These are phyloP conservation scores for Rhodotorula sp. DNA, from an alignment of 1,284 basidiomycete genomes.

Conservation along the genomic window DNA sequence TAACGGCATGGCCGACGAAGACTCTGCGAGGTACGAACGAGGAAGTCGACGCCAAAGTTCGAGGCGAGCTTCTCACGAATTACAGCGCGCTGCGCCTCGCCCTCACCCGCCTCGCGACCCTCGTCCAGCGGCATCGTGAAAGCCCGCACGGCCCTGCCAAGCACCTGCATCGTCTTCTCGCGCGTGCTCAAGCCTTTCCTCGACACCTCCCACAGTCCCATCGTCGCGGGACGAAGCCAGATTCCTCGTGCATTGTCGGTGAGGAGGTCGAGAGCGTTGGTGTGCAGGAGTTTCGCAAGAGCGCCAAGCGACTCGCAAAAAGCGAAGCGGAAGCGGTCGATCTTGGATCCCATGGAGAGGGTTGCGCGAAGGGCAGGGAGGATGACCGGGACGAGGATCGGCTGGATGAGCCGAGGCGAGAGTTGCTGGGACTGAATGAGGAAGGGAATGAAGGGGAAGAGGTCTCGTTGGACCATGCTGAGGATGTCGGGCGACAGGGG, in stretches of 20 bases:
- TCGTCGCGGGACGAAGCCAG: constrained; percentile 16
- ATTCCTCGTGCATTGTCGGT: background rate
- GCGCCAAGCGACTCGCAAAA: constrained; percentile 22
- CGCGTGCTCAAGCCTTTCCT: constrained; percentile 22
- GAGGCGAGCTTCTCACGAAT: background rate
- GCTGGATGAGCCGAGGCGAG: background rate
- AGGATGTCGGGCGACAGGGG: constrained; percentile 2
- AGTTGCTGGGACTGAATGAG: constrained; percentile 14
- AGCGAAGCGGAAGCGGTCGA: constrained; percentile 24
- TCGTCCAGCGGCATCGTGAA: constrained; percentile 5
- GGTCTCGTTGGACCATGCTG: constrained; percentile 20
- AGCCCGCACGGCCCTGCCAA: constrained; percentile 9
- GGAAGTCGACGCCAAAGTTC: background rate
- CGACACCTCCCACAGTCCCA: constrained; percentile 31
- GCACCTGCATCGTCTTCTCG: constrained; percentile 10
- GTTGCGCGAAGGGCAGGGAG: constrained; percentile 1
- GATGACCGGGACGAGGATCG: constrained; percentile 3
- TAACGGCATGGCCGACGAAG: too few species aligned
- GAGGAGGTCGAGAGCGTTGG: background rate
- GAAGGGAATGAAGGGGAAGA: constrained; percentile 36
- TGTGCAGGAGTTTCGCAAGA: constrained; percentile 6
- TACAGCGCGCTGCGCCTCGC: constrained; percentile 3
- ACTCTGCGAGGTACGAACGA: too few species aligned
- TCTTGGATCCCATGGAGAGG: constrained; percentile 13
- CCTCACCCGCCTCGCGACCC: background rate